phyloP scores from a whole-genome alignment of 306 rosid species.

The Hylodesmum podocarpum region DNA sequence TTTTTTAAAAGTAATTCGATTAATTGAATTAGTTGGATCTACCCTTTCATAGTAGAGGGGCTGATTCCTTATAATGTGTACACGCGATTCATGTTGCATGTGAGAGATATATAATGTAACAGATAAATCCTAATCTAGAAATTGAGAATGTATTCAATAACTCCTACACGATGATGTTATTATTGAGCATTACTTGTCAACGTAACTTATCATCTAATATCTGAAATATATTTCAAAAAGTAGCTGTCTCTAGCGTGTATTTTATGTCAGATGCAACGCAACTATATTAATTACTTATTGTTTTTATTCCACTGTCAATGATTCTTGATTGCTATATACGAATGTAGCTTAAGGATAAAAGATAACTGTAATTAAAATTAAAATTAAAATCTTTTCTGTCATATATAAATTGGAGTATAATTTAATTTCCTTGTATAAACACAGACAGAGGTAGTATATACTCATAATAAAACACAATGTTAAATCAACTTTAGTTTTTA shows the following conservation, averaged over 20 bases:
- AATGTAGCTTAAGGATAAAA: background rate
- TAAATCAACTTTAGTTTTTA: background rate
- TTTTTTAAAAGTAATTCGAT: no score
- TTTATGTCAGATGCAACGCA: slow-evolving; percentile 9
- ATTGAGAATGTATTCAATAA: background rate
- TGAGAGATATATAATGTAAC: background rate
- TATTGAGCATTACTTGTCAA: background rate
- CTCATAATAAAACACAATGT: no score
- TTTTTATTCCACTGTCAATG: background rate
- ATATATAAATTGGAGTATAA: background rate
- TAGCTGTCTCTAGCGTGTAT: background rate
- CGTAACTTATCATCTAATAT: background rate
- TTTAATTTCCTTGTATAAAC: no score
- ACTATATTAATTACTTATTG: background rate
- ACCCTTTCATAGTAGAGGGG: no score
- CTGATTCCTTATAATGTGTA: no score
- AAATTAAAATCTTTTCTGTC: no score
- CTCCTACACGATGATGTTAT: background rate
- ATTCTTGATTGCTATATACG: background rate
- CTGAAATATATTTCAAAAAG: background rate
- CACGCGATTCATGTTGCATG: background rate
- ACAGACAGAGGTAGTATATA: no score
- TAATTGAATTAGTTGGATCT: no score
- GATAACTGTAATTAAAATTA: no score
- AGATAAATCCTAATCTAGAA: background rate